These are phyloP conservation scores for Tilletia setariae DNA, from an alignment of 1,284 basidiomycete genomes.

Conservation along the genomic window DNA sequence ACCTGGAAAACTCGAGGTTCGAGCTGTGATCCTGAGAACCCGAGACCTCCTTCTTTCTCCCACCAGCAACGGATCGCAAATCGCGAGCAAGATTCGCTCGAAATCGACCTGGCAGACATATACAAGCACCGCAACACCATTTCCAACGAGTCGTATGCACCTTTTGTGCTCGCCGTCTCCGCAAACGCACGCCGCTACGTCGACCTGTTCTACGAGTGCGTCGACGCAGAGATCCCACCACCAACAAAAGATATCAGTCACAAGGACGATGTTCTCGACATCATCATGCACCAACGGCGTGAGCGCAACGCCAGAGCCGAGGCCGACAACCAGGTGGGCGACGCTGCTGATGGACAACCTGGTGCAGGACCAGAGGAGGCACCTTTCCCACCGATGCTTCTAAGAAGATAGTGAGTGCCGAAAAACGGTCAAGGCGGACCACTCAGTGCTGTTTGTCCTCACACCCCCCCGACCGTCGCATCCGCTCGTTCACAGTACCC, in stretches of 20 bases:
- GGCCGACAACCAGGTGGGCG: slow-evolving; percentile 57
- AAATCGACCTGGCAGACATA: slow-evolving; percentile 78
- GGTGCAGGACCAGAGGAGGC: slow-evolving; percentile 34
- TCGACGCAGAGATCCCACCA: slow-evolving; percentile 68
- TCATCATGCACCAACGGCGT: slow-evolving; percentile 70
- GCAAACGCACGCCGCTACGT: slow-evolving; percentile 87
- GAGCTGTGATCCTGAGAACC: no score
- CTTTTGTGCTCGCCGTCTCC: slow-evolving; percentile 61
- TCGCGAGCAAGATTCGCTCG: slow-evolving; percentile 78
- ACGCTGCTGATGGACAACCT: slow-evolving; percentile 47
- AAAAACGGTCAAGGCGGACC: neutral
- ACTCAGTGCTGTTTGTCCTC: neutral
- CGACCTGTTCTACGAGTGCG: slow-evolving; percentile 80
- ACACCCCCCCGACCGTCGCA: neutral
- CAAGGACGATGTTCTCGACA: slow-evolving; percentile 61
- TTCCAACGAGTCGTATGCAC: slow-evolving; percentile 1
- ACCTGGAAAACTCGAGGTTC: neutral
- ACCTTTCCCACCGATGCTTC: slow-evolving; percentile 70
- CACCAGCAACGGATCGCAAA: slow-evolving; percentile 83
- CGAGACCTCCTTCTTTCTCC: neutral
- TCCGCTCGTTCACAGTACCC: slow-evolving; percentile 63
- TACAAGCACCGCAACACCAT: slow-evolving; percentile 59
- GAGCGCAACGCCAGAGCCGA: slow-evolving; percentile 78
- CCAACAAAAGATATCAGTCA: slow-evolving; percentile 76
- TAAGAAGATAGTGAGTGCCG: slow-evolving; percentile 82